Evolutionary conservation across 495 filamentous ascomycete species (phyloP).

Genomic region (Aspergillus bridgeri): DNA sequence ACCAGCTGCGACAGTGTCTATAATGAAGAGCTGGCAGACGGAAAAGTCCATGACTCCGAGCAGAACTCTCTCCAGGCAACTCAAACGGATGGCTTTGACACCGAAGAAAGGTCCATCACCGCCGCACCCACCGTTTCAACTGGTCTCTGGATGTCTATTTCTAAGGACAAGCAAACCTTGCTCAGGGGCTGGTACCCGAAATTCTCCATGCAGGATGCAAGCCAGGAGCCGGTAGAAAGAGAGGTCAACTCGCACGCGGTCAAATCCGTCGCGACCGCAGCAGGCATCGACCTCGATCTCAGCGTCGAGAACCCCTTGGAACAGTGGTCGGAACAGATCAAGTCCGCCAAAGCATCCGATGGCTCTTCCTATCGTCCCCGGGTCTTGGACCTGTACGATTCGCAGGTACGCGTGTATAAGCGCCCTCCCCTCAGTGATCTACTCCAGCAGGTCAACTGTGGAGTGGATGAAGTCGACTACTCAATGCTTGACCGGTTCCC

Average conservation of each 20-base stretch:
- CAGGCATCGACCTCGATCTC: slow-evolving; percentile 67
- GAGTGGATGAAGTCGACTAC: slow-evolving; percentile 34
- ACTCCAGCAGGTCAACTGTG: slow-evolving; percentile 27
- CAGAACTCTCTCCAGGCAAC: slow-evolving; percentile 6
- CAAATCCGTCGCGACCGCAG: slow-evolving; percentile 53
- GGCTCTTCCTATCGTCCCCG: slow-evolving; percentile 19
- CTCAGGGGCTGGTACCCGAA: slow-evolving; percentile 65
- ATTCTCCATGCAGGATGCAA: slow-evolving; percentile 32
- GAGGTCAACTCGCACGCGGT: slow-evolving; percentile 70
- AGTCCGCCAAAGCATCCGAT: slow-evolving; percentile 19
- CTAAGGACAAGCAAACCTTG: slow-evolving; percentile 61
- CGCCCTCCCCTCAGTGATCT: slow-evolving; percentile 44
- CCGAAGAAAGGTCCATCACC: slow-evolving; percentile 23
- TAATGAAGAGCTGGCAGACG: slow-evolving; percentile 78
- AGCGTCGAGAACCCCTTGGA: slow-evolving; percentile 59
- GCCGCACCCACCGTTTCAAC: slow-evolving; percentile 33
- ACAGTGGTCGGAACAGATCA: slow-evolving; percentile 52
- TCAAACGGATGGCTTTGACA: slow-evolving; percentile 29
- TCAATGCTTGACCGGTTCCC: slow-evolving; percentile 43
- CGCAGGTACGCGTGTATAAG: slow-evolving; percentile 41
- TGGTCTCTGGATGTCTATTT: slow-evolving; percentile 64
- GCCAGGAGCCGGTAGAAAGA: slow-evolving; percentile 34
- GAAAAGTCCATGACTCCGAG: slow-evolving; percentile 23
- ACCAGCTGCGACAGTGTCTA: slow-evolving; percentile 67
- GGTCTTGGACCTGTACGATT: slow-evolving; percentile 44